These are phyloP conservation scores for Solanum chmielewskii DNA, from an alignment of 257 asterid species.

Conservation along the genomic window DNA sequence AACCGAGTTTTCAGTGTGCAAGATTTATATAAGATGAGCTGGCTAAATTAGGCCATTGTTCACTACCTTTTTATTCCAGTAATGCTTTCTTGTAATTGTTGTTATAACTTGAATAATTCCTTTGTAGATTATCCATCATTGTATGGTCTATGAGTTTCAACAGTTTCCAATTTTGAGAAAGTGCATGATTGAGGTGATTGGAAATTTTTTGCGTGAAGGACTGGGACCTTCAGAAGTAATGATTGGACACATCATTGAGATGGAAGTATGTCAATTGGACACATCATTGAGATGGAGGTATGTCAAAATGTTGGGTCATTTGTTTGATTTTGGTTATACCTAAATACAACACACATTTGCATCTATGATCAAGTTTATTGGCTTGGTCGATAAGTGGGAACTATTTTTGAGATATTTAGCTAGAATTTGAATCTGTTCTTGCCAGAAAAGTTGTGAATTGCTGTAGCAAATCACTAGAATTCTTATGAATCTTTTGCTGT, in stretches of 20 bases:
- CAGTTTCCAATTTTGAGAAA: conserved; percentile 73
- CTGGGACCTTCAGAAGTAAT: conserved; percentile 76
- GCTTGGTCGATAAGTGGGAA: not conserved
- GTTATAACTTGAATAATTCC: not conserved
- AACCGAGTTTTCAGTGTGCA: conserved; percentile 97
- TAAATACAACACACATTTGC: not conserved
- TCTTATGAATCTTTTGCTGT: not conserved
- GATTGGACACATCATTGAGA: conserved; percentile 70
- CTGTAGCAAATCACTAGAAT: not conserved
- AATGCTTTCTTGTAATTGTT: not conserved
- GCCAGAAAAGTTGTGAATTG: not conserved
- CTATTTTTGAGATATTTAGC: not conserved
- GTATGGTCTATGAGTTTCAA: conserved; percentile 71
- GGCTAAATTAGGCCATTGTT: conserved; percentile 44
- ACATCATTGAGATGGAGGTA: conserved; percentile 49
- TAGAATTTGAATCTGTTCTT: not conserved
- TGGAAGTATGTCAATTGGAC: too few relatives aligned
- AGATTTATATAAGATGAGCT: conserved; percentile 87
- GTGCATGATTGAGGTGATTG: conserved; percentile 66
- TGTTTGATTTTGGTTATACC: not conserved
- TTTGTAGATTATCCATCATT: conserved; percentile 72
- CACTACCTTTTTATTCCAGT: not conserved
- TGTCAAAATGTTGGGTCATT: not conserved
- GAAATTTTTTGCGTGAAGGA: conserved; percentile 69
- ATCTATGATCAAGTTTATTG: not conserved